Base-by-base conservation (phyloP, 192 early-diverging fungal genomes). In the Gaertneriomyces sp. region DNA sequence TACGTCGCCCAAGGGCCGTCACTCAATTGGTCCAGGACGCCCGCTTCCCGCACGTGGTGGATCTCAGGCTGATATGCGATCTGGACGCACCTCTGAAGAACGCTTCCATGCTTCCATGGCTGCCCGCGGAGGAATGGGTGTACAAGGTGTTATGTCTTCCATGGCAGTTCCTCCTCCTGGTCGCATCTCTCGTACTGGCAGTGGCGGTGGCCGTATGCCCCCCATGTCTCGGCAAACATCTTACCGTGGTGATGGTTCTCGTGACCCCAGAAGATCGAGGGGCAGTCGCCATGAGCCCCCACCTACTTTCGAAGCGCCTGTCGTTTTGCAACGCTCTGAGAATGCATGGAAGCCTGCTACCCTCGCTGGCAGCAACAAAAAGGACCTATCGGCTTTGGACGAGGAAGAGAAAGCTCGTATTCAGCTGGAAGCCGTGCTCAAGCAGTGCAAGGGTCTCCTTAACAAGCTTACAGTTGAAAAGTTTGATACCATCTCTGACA, bases 391-490 rank as follows among this genome's bases (percentile, higher is more conserved):
- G 9, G 55, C 53, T 16, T 76, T 80, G 17, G 80, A 60, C 11
- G 73, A 41, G 7, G 83, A 82, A 60, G 71, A 75, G 0, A 53
- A 71, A 7, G 53, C 41, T 1, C 69, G 71, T 49, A 53, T 57
- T 40, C 43, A 69, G 42, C 63, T 61, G 7, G 66, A 43, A 0
- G 50, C 66, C n/a, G 61, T 73, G 14, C 38, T 11, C 44, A 80
- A 85, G 49, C 90, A 93, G 84, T 87, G 91, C 14, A 92, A 90
- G 79, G 85, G 86, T 61, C 78, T 95, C 16, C 80, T 99, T 60
- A 99, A 99, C 85, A 99, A 99, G 85, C 76, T 99, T 61, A 95
- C 97, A 4, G 77, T 91, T 0, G 97, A 99, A 69, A 95, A 92
- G 76, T 99, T 98, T 71, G 91, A 92, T 39, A 71, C 75, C 11